A percentile compares a stretch with the other conserved stretches of the same genome.
phyloP scores from a whole-genome alignment of 139 green algal species.

The Zygnema circumcarinatum region DNA sequence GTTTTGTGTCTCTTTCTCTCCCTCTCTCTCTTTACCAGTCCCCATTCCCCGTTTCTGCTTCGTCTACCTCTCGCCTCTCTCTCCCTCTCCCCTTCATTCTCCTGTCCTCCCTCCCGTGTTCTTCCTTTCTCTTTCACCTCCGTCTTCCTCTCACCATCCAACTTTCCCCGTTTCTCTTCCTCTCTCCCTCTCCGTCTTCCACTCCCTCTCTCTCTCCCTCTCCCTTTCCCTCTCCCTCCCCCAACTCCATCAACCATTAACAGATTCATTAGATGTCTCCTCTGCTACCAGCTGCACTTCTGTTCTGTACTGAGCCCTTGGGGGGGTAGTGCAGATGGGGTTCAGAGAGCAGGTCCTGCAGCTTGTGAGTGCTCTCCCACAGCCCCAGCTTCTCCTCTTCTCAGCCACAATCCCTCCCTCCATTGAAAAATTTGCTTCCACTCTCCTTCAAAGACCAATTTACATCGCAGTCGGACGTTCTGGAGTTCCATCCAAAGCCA shows the following conservation, averaged over 20 bases:
- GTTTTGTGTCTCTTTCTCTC: too few relatives aligned
- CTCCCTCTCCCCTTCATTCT: too few relatives aligned
- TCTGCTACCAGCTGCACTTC: neutral
- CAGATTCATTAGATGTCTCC: neutral
- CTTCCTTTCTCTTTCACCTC: too few relatives aligned
- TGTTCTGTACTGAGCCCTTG: neutral
- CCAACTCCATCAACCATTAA: neutral
- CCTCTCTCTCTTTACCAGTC: neutral
- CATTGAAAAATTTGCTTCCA: conserved; percentile 17
- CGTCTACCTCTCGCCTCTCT: neutral
- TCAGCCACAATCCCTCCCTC: neutral
- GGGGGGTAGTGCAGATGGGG: neutral
- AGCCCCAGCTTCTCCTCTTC: conserved; percentile 3
- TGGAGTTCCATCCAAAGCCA: neutral
- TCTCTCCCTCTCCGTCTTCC: too few relatives aligned
- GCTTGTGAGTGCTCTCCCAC: conserved; percentile 1
- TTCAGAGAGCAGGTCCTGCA: conserved; percentile 16
- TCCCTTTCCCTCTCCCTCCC: neutral
- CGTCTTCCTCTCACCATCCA: neutral
- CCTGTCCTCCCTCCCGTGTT: too few relatives aligned
- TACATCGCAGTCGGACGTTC: neutral
- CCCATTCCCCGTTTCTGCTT: neutral
- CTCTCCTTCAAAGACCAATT: conserved; percentile 19
- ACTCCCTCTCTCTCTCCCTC: neutral
- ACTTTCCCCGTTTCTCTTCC: neutral